Conservation (phyloP, 23 red algal genomes). For the Agarophyton chilense region DNA sequence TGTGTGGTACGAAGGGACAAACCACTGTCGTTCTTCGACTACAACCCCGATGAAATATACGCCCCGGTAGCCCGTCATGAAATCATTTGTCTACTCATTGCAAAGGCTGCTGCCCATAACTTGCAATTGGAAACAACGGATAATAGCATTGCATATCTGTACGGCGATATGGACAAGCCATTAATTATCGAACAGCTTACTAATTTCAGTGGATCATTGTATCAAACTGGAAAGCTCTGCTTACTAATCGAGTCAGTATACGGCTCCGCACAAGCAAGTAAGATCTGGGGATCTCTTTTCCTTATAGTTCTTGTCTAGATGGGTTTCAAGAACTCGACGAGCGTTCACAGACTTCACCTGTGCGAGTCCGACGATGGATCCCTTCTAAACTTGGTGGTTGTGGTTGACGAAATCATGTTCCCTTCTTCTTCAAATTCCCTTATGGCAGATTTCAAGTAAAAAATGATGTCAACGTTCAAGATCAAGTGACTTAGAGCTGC, state of each 20-base stretch:
- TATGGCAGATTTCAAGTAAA: no score
- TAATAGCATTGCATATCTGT: not conserved
- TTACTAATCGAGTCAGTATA: not conserved
- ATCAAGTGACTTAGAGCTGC: not conserved
- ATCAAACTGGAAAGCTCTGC: not conserved
- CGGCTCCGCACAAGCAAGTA: not conserved
- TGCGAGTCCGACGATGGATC: not conserved
- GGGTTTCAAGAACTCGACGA: not conserved
- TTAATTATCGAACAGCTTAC: not conserved
- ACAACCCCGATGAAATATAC: not conserved
- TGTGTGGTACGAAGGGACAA: not conserved
- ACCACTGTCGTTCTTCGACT: not conserved
- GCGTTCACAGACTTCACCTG: no score
- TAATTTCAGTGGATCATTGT: not conserved
- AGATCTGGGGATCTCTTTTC: not conserved
- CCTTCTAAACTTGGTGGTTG: no score
- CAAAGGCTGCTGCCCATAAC: not conserved
- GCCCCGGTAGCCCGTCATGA: not conserved
- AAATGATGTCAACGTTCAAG: no score
- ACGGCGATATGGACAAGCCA: not conserved
- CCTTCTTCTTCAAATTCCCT: no score
- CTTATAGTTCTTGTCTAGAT: not conserved
- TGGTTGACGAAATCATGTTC: no score
- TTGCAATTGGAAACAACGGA: not conserved
- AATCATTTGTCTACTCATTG: not conserved